These are phyloP conservation scores for Dryadomyces sulphureus DNA, from an alignment of 2,329 filamentous ascomycete species.

Conservation along the genomic window DNA sequence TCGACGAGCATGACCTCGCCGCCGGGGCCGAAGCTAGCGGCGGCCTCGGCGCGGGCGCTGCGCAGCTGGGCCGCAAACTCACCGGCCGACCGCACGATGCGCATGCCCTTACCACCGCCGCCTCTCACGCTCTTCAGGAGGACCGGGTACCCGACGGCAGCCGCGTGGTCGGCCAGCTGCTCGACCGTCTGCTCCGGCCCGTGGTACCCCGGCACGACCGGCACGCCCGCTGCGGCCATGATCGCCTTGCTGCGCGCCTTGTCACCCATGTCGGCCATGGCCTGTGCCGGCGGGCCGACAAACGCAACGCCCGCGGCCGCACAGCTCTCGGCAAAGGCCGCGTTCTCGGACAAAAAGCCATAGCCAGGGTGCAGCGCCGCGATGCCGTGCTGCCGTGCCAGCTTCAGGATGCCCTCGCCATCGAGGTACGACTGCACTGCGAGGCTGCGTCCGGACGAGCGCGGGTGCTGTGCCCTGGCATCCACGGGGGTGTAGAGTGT, in stretches of 20 bases:
- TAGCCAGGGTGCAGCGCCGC: constrained; percentile 92
- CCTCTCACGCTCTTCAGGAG: constrained; percentile 69
- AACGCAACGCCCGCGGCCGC: constrained; percentile 84
- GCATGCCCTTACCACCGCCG: constrained; percentile 74
- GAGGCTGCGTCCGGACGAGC: constrained; percentile 68
- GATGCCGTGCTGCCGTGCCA: constrained; percentile 76
- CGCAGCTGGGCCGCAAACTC: constrained; percentile 58
- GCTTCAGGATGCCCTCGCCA: constrained; percentile 76
- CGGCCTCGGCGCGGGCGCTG: constrained; percentile 61
- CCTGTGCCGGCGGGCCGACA: constrained; percentile 74
- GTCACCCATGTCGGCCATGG: constrained; percentile 82
- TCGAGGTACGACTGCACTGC: constrained; percentile 86
- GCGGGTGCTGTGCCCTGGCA: constrained; percentile 71
- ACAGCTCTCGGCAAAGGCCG: constrained; percentile 75
- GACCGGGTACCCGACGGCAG: constrained; percentile 53
- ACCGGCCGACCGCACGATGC: constrained; percentile 52
- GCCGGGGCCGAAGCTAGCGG: constrained; percentile 67
- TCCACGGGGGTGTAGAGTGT: constrained; percentile 94
- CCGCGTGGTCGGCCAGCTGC: constrained; percentile 50
- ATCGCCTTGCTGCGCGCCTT: constrained; percentile 91
- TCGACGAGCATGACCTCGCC: constrained; percentile 73
- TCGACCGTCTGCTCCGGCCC: constrained; percentile 62
- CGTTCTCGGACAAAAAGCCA: constrained; percentile 57
- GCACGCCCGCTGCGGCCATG: constrained; percentile 88
- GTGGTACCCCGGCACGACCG: constrained; percentile 93